Conservation (phyloP, 208 protist genomes). For the Trichomonas tenax region DNA sequence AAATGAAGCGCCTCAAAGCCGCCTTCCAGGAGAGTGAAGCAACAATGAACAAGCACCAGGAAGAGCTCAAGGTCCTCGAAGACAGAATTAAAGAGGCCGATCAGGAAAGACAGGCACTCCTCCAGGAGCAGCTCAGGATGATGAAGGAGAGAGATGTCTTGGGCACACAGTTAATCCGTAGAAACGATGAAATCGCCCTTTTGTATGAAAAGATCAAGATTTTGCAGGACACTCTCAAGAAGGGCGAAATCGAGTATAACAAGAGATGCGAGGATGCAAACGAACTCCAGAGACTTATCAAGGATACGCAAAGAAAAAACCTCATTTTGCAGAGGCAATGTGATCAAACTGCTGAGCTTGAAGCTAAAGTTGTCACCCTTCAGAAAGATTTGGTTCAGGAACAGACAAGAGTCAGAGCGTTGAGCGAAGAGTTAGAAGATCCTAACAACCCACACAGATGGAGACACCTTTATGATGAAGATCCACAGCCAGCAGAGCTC, state of each 20-base stretch:
- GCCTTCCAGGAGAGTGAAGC: not conserved
- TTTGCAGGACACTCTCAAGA: conserved; percentile 68
- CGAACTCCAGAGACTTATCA: conserved; percentile 61
- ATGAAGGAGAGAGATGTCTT: conserved; percentile 63
- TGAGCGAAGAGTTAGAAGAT: conserved; percentile 81
- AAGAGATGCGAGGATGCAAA: conserved; percentile 62
- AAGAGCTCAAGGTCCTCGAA: not conserved
- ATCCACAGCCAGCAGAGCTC: conserved; percentile 62
- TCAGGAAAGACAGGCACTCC: not conserved
- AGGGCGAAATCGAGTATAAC: conserved; percentile 76
- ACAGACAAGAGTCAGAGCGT: conserved; percentile 48
- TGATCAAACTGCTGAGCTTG: conserved; percentile 29
- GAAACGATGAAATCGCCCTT: conserved; percentile 84
- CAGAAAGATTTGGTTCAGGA: conserved; percentile 64
- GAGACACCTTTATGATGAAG: conserved; percentile 70
- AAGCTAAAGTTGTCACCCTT: conserved; percentile 56
- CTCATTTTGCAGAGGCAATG: conserved; percentile 25
- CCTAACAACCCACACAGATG: conserved; percentile 92
- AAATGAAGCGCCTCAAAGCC: conserved; percentile 17
- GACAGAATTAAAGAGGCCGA: conserved; percentile 1
- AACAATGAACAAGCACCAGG: not conserved
- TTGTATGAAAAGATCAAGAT: conserved; percentile 89
- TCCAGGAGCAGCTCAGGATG: conserved; percentile 38
- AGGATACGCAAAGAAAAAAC: conserved; percentile 60
- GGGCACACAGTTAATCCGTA: conserved; percentile 70